Evolutionary conservation across 345 rosid genomes (phyloP).

Genomic region (Dovyalis caffra): DNA sequence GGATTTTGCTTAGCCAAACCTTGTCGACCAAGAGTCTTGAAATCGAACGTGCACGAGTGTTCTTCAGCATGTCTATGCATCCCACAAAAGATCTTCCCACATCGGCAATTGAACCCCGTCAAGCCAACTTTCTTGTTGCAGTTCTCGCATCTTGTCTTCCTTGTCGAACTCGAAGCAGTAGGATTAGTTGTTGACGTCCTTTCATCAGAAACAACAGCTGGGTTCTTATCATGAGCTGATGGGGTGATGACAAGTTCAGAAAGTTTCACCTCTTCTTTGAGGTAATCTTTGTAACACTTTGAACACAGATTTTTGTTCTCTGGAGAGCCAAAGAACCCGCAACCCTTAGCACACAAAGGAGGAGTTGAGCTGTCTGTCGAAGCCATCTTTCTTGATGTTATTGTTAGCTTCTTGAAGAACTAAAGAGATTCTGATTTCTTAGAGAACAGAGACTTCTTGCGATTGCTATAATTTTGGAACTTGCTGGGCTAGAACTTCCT

Average conservation of each 20-base stretch:
- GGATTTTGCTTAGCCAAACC: conserved; percentile 22
- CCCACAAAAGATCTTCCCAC: conserved; percentile 34
- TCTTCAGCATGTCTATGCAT: conserved; percentile 30
- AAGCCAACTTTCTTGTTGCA: conserved; percentile 21
- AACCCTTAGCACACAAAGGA: conserved; percentile 21
- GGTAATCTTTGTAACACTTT: conserved; percentile 31
- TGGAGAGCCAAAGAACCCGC: conserved; percentile 27
- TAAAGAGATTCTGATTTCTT: not conserved
- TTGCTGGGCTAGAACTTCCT: not conserved
- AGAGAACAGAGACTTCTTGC: not conserved
- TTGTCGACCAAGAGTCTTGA: conserved; percentile 20
- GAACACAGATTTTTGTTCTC: conserved; percentile 30
- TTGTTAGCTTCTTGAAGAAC: not conserved
- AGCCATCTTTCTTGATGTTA: not conserved
- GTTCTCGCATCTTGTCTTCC: conserved; percentile 3
- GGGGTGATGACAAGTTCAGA: not conserved
- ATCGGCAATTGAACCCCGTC: conserved; percentile 19
- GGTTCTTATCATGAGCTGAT: not conserved
- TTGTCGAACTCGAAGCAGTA: not conserved
- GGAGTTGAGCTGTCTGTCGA: not conserved
- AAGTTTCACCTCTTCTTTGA: not conserved
- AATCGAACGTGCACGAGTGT: conserved; percentile 35
- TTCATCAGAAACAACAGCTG: not conserved
- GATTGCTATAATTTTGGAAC: not conserved
- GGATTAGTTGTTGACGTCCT: not conserved